Percentiles rank a stretch among this genome's conserved stretches.
phyloP scores from a whole-genome alignment of 208 protist species.

The Crithidia thermophila region DNA sequence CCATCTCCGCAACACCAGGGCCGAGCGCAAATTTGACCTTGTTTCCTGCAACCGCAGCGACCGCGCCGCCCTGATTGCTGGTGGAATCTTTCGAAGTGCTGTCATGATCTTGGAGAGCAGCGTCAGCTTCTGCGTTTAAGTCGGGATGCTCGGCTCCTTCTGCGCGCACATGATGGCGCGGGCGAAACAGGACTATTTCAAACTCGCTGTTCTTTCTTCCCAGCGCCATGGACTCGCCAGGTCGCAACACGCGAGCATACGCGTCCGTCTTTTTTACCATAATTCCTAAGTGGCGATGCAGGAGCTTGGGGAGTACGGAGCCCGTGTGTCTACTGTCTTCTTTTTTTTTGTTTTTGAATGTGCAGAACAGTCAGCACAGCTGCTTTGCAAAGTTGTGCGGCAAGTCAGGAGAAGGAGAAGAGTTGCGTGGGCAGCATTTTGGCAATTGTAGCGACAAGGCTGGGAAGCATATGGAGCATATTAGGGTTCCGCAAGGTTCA shows the following conservation, averaged over 20 bases:
- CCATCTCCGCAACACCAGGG: neutral
- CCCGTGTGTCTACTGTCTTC: too few relatives aligned
- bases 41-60: neutral
- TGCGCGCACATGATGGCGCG: conserved; percentile 37
- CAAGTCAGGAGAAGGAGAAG: too few relatives aligned
- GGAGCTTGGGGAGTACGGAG: too few relatives aligned
- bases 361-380: too few relatives aligned
- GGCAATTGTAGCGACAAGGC: too few relatives aligned
- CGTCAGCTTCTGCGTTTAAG: conserved; percentile 3
- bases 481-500: too few relatives aligned
- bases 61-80: neutral
- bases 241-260: conserved; percentile 54
- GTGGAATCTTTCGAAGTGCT: conserved; percentile 7
- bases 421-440: too few relatives aligned
- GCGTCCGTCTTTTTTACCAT: conserved; percentile 44
- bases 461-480: too few relatives aligned
- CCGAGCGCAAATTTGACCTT: conserved; percentile 16
- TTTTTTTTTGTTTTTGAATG: too few relatives aligned
- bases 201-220: conserved; percentile 55
- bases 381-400: too few relatives aligned
- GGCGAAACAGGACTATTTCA: conserved; percentile 80
- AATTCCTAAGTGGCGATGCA: too few relatives aligned
- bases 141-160: conserved; percentile 6
- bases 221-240: conserved; percentile 66
- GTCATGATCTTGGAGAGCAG: neutral